A percentile compares a stretch with the other conserved stretches of the same genome.
Conservation (phyloP, 805 yeast genomes). For the Priceomyces castillae region DNA sequence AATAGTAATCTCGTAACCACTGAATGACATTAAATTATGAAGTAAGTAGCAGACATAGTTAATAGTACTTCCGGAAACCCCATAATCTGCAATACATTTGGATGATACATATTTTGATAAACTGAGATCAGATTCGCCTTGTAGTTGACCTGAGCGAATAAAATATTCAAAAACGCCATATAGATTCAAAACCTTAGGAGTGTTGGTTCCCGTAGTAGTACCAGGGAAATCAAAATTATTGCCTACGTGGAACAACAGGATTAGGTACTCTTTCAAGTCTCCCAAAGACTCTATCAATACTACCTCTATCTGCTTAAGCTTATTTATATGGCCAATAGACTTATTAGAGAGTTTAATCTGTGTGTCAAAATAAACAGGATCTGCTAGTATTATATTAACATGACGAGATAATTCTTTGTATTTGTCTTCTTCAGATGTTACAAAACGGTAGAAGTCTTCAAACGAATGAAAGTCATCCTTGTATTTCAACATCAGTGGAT, state of each 20-base stretch:
- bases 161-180: slow-evolving; percentile 9
- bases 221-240: not conserved
- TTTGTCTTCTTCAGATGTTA: not conserved
- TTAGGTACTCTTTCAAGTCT: slow-evolving; percentile 5
- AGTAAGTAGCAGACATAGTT: slow-evolving; percentile 9
- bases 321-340: slow-evolving; percentile 5
- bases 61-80: slow-evolving; percentile 8
- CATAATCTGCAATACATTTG: no score
- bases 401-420: not conserved
- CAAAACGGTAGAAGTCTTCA: slow-evolving; percentile 7
- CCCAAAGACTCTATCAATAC: slow-evolving; percentile 8
- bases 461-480: slow-evolving; percentile 8
- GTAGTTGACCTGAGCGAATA: not conserved
- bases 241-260: not conserved
- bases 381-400: slow-evolving; percentile 9
- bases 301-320: slow-evolving; percentile 4
- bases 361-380: slow-evolving; percentile 5
- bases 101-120: no score
- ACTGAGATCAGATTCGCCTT: not conserved
- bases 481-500: slow-evolving; percentile 8
- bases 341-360: not conserved
- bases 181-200: slow-evolving; percentile 6
- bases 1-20: slow-evolving; percentile 4
- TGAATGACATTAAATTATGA: slow-evolving; percentile 7
- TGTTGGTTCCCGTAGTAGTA: not conserved